Conservation (phyloP, 306 rosid genomes). For the Trifolium dubium region DNA sequence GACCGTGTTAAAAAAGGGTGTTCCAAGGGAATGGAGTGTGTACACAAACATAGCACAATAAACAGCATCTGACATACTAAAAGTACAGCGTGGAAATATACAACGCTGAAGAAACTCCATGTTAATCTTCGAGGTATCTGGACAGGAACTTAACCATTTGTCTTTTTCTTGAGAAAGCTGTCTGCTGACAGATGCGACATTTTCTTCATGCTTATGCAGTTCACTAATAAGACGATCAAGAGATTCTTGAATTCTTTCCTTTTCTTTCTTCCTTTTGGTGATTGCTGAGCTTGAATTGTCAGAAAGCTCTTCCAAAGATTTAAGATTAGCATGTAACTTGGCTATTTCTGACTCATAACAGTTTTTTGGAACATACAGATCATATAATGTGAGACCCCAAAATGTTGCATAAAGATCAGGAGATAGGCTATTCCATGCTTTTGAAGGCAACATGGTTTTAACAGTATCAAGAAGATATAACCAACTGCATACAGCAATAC, state of each 20-base stretch:
- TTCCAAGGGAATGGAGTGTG: constrained; percentile 96
- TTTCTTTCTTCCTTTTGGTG: constrained; percentile 92
- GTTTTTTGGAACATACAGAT: constrained; percentile 87
- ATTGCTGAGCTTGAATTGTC: constrained; percentile 98
- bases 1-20: constrained; percentile 95
- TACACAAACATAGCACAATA: constrained; percentile 96
- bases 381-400: constrained; percentile 99
- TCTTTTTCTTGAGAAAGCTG: constrained; percentile 90
- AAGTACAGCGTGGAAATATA: constrained; percentile 96
- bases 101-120: constrained; percentile 99
- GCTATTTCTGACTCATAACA: constrained; percentile 89
- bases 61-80: constrained; percentile 99
- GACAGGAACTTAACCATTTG: constrained; percentile 95
- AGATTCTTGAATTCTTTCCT: constrained; percentile 97
- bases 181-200: constrained; percentile 84
- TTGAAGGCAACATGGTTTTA: constrained; percentile 86
- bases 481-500: constrained; percentile 67
- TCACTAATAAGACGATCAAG: constrained; percentile 85
- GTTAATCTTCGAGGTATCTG: constrained; percentile 89
- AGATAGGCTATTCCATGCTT: constrained; percentile 97
- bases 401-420: constrained; percentile 96
- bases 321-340: constrained; percentile 85
- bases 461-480: constrained; percentile 77
- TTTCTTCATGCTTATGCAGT: constrained; percentile 81
- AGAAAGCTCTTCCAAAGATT: constrained; percentile 91